These are phyloP conservation scores for Kwoniella pini DNA, from an alignment of 768 basidiomycete species.

Conservation along the genomic window DNA sequence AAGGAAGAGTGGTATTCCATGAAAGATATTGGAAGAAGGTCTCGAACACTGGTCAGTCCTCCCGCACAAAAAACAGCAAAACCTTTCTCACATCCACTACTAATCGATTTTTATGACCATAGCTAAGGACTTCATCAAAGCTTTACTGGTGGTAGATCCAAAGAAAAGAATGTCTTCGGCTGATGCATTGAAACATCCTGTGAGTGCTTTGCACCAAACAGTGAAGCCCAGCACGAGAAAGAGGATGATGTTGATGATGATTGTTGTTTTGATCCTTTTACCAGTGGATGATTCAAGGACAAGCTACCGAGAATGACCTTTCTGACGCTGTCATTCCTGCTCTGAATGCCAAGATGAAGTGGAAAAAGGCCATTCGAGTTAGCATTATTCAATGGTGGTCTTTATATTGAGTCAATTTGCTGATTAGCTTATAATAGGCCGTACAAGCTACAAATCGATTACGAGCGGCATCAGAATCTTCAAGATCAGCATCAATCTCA, in stretches of 20 bases:
- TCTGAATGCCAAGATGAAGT: conserved; percentile 58
- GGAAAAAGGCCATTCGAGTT: conserved; percentile 37
- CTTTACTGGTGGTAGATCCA: conserved; percentile 72
- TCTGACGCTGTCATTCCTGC: conserved; percentile 71
- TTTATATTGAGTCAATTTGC: background rate
- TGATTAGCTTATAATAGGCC: conserved; percentile 11
- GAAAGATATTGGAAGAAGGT: conserved; percentile 93
- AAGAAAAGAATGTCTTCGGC: conserved; percentile 69
- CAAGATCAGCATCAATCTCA: conserved; percentile 5
- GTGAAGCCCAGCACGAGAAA: background rate
- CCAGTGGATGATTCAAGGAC: conserved; percentile 77
- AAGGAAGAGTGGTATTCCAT: conserved; percentile 84
- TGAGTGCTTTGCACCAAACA: conserved; percentile 52
- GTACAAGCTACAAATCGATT: conserved; percentile 44
- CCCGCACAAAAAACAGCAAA: background rate
- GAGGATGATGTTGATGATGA: too few species aligned
- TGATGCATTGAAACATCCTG: conserved; percentile 69
- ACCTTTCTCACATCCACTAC: background rate
- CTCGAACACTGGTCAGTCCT: conserved; percentile 65
- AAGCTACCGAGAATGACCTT: conserved; percentile 73
- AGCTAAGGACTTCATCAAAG: conserved; percentile 83
- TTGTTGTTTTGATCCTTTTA: too few species aligned
- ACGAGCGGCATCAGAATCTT: conserved; percentile 28
- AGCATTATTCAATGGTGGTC: conserved; percentile 4
- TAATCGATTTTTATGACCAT: background rate